These are phyloP conservation scores for Clohesyomyces aquaticus DNA, from an alignment of 495 filamentous ascomycete genomes.

Conservation along the genomic window DNA sequence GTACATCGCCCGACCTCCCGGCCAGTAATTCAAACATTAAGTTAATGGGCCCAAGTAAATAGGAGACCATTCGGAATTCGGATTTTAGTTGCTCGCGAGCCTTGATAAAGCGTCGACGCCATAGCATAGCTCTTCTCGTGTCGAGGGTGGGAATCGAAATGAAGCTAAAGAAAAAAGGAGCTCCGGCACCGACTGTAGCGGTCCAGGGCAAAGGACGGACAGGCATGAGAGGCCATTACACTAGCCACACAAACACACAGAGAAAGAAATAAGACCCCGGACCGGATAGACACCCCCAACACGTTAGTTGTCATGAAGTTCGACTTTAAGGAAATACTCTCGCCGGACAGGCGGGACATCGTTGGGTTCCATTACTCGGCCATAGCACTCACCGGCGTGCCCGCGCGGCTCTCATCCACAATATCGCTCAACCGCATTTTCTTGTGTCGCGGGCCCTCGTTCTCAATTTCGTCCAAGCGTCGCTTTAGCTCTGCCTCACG, in stretches of 20 bases:
- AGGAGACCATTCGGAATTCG: too few species aligned
- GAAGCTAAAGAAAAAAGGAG: not conserved
- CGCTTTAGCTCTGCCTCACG: slow-evolving; percentile 83
- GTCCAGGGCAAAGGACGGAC: not conserved
- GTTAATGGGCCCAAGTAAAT: too few species aligned
- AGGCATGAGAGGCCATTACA: not conserved
- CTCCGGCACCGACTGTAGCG: slow-evolving; percentile 7
- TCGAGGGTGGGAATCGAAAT: not conserved
- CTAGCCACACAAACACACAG: slow-evolving; percentile 5
- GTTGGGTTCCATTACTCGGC: too few species aligned
- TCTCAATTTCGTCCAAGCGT: slow-evolving; percentile 78
- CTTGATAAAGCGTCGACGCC: not conserved
- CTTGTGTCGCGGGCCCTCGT: slow-evolving; percentile 56
- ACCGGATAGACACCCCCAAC: not conserved
- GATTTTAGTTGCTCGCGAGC: too few species aligned
- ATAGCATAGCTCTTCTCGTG: not conserved
- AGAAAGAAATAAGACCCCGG: slow-evolving; percentile 10
- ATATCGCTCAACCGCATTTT: slow-evolving; percentile 40
- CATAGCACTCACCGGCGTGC: slow-evolving; percentile 29
- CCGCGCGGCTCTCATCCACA: slow-evolving; percentile 35
- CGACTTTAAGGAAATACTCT: not conserved
- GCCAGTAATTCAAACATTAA: slow-evolving; percentile 7
- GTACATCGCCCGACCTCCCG: not conserved
- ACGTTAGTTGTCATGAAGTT: slow-evolving; percentile 11
- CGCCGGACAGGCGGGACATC: not conserved